Percentiles rank a stretch among this genome's conserved stretches.
phyloP scores from a whole-genome alignment of 2,329 filamentous ascomycete genomes.

The Cryphonectria nitschkei region DNA sequence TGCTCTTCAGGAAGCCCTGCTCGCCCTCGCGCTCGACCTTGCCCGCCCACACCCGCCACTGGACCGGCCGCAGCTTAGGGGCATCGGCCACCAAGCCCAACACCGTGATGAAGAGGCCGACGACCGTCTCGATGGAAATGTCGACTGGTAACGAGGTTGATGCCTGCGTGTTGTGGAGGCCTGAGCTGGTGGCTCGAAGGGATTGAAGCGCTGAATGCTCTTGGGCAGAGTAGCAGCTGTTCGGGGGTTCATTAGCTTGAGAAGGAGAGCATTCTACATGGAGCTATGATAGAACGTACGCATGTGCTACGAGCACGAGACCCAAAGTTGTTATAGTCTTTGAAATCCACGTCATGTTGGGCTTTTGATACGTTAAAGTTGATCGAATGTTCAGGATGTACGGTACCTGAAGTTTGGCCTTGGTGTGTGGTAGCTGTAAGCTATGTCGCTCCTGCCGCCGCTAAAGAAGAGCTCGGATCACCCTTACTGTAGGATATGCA shows the following conservation, averaged over 20 bases:
- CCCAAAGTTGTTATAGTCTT: slow-evolving; percentile 74
- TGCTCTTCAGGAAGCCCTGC: slow-evolving; percentile 57
- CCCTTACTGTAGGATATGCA: slow-evolving; percentile 14
- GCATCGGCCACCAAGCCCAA: slow-evolving; percentile 80
- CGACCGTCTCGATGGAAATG: slow-evolving; percentile 83
- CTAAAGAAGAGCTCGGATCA: slow-evolving; percentile 25
- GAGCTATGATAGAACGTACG: slow-evolving; percentile 62
- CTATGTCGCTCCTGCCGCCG: background rate
- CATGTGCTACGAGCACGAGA: slow-evolving; percentile 79
- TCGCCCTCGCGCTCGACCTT: slow-evolving; percentile 79
- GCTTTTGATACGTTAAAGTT: background rate
- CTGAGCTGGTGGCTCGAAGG: slow-evolving; percentile 51
- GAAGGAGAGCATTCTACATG: slow-evolving; percentile 14
- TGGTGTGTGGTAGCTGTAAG: background rate
- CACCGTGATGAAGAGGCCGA: slow-evolving; percentile 79
- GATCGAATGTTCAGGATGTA: background rate
- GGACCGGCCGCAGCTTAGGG: slow-evolving; percentile 80
- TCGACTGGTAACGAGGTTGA: slow-evolving; percentile 72
- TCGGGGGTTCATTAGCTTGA: slow-evolving; percentile 29
- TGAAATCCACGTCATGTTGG: slow-evolving; percentile 71
- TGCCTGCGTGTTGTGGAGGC: slow-evolving; percentile 47
- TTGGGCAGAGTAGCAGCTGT: slow-evolving; percentile 92
- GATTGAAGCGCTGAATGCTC: slow-evolving; percentile 81
- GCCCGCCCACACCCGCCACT: slow-evolving; percentile 80
- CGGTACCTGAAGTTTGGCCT: background rate